phyloP scores from a whole-genome alignment of 1,284 basidiomycete genomes.

The Fomitopsis palustris region DNA sequence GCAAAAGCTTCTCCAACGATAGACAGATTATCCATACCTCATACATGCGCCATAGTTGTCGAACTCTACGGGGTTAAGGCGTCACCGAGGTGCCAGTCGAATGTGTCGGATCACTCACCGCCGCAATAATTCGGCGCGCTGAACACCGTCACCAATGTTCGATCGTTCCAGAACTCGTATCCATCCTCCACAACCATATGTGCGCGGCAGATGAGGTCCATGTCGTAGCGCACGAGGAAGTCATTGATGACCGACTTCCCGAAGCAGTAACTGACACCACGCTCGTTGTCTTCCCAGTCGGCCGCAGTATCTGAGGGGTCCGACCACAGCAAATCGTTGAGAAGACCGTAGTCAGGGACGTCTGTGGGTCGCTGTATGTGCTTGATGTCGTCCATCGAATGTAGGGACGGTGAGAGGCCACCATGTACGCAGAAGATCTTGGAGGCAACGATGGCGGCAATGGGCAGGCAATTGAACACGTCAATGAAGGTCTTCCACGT shows the following conservation, averaged over 20 bases:
- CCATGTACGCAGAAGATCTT: slow-evolving; percentile 99
- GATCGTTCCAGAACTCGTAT: slow-evolving; percentile 99
- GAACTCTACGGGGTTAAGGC: slow-evolving; percentile 59
- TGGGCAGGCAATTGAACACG: slow-evolving; percentile 98
- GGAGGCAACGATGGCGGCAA: slow-evolving; percentile 97
- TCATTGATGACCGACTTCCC: slow-evolving; percentile 98
- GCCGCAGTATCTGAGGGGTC: slow-evolving; percentile 97
- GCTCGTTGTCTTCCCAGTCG: slow-evolving; percentile 99
- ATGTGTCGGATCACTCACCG: slow-evolving; percentile 53
- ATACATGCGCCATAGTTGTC: slow-evolving; percentile 98
- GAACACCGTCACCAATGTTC: slow-evolving; percentile 97
- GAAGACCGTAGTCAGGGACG: slow-evolving; percentile 97
- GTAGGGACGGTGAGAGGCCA: slow-evolving; percentile 94
- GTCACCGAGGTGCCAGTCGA: not conserved
- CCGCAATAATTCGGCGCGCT: slow-evolving; percentile 97
- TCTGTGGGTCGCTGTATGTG: slow-evolving; percentile 98
- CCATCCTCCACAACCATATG: slow-evolving; percentile 99
- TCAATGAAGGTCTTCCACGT: slow-evolving; percentile 99
- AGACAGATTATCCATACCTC: slow-evolving; percentile 48
- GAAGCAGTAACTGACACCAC: slow-evolving; percentile 99
- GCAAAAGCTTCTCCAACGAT: not conserved
- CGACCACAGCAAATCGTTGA: slow-evolving; percentile 98
- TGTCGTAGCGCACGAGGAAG: slow-evolving; percentile 91
- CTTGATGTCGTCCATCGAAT: slow-evolving; percentile 99
- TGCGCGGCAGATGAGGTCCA: slow-evolving; percentile 98